These are phyloP conservation scores for Wakefieldia striispora DNA, from an alignment of 768 basidiomycete species.

Conservation along the genomic window DNA sequence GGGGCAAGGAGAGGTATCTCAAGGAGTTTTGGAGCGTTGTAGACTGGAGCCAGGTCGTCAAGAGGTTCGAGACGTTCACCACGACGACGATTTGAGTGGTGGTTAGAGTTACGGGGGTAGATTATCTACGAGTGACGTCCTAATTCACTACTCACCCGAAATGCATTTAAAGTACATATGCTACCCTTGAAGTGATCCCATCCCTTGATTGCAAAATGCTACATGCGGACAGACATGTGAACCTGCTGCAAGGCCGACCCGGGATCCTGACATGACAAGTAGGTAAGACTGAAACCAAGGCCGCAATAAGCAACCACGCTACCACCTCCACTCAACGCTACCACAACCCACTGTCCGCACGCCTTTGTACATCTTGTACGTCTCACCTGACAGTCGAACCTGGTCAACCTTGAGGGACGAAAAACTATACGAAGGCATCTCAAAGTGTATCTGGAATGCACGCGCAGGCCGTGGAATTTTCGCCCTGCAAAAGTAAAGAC, in stretches of 20 bases:
- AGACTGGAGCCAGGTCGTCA: constrained; percentile 66
- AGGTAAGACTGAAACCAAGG: not conserved
- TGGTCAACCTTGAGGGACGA: constrained; percentile 85
- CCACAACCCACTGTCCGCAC: constrained; percentile 56
- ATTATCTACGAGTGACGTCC: constrained; percentile 9
- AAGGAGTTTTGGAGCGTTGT: constrained; percentile 80
- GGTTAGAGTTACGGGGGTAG: not conserved
- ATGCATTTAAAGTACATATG: constrained; percentile 13
- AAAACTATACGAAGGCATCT: constrained; percentile 66
- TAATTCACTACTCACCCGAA: constrained; percentile 26
- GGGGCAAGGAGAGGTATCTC: constrained; percentile 88
- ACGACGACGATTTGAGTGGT: constrained; percentile 8
- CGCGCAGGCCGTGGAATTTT: constrained; percentile 62
- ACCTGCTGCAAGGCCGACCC: not conserved
- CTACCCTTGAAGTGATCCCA: constrained; percentile 6
- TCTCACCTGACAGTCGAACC: constrained; percentile 73
- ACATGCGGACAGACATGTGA: not conserved
- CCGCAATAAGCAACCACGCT: constrained; percentile 23
- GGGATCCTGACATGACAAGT: not conserved
- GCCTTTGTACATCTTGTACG: constrained; percentile 91
- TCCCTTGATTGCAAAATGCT: not conserved
- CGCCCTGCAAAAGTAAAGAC: constrained; percentile 30
- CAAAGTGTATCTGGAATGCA: constrained; percentile 70
- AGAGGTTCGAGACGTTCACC: constrained; percentile 28
- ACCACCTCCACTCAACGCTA: constrained; percentile 35